Conservation (phyloP, 2,329 filamentous ascomycete genomes). For the Aspergillus uvarum region DNA sequence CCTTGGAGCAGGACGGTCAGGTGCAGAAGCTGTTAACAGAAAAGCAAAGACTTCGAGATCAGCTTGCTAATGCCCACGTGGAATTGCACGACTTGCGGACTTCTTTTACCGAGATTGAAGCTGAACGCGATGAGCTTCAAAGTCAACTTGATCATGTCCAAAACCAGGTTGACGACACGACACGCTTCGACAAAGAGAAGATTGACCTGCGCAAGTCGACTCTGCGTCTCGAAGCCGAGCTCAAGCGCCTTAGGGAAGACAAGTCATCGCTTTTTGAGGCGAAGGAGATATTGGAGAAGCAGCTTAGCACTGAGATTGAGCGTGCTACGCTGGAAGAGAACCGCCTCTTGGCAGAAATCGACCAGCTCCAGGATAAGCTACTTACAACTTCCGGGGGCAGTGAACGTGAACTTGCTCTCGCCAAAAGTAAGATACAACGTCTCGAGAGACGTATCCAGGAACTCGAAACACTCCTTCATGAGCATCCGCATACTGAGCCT, state of each 20-base stretch:
- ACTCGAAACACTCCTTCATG: constrained; percentile 54
- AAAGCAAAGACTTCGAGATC: constrained; percentile 63
- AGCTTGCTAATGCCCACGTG: constrained; percentile 58
- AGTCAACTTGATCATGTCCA: constrained; percentile 58
- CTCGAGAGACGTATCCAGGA: constrained; percentile 59
- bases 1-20: constrained; percentile 60
- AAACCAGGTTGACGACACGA: constrained; percentile 57
- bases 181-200: constrained; percentile 66
- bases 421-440: constrained; percentile 63
- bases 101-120: constrained; percentile 59
- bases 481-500: constrained; percentile 48
- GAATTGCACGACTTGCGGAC: constrained; percentile 61
- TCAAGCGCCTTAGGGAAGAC: constrained; percentile 65
- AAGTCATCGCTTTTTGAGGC: constrained; percentile 58
- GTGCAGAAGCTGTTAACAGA: constrained; percentile 59
- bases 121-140: constrained; percentile 67
- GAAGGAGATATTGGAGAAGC: constrained; percentile 60
- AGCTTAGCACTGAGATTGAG: constrained; percentile 66
- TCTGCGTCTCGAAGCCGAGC: constrained; percentile 65
- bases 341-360: constrained; percentile 52
- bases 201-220: constrained; percentile 67
- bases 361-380: constrained; percentile 55
- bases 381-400: constrained; percentile 37
- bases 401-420: constrained; percentile 50
- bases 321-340: constrained; percentile 66